These are phyloP conservation scores for Calonectria fujianensis DNA, from an alignment of 2,329 filamentous ascomycete genomes.

Conservation along the genomic window DNA sequence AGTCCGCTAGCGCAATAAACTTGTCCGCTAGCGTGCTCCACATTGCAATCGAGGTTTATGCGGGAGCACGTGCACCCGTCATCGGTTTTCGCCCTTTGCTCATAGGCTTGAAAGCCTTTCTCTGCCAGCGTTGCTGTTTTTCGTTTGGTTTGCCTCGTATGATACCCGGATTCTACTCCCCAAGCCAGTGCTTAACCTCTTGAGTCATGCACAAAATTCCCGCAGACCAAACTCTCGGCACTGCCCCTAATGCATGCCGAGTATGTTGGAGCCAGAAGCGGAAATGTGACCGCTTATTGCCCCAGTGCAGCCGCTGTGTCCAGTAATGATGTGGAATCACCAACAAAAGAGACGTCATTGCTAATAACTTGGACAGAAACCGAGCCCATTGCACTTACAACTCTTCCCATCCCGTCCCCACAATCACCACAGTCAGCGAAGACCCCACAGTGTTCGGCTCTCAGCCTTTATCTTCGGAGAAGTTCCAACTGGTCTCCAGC, in stretches of 20 bases:
- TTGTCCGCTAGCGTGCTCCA: slow-evolving; percentile 5
- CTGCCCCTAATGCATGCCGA: background rate
- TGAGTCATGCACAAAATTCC: background rate
- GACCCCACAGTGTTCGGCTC: background rate
- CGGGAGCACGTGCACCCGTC: background rate
- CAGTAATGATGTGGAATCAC: background rate
- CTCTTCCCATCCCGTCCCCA: background rate
- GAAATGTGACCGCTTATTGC: background rate
- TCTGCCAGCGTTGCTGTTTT: background rate
- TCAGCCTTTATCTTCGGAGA: background rate
- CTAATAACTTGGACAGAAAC: background rate
- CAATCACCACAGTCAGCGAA: background rate
- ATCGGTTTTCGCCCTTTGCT: background rate
- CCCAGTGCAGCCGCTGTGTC: slow-evolving; percentile 11
- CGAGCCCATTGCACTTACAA: background rate
- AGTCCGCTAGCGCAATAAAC: background rate
- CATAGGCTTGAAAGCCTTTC: background rate
- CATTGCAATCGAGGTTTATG: background rate
- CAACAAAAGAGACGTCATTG: background rate
- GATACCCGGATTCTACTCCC: background rate
- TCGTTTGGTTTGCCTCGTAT: background rate
- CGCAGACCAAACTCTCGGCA: background rate
- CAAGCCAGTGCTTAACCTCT: background rate
- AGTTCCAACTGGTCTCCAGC: background rate
- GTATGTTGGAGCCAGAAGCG: slow-evolving; percentile 14